These are phyloP conservation scores for Stevia rebaudiana DNA, from an alignment of 140 eudicot genomes.

Conservation along the genomic window DNA sequence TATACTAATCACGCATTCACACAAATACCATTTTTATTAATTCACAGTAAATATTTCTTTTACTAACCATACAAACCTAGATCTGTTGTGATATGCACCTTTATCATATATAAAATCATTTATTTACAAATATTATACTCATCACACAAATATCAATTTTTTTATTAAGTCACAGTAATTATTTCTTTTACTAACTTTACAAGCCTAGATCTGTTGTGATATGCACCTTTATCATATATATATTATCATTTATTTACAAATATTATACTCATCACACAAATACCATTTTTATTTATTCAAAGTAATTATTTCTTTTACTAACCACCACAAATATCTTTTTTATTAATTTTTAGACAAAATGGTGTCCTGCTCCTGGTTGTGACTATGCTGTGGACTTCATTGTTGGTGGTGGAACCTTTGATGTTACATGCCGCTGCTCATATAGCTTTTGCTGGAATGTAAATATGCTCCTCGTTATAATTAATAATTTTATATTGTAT, in stretches of 20 bases:
- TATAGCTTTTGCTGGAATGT: constrained; percentile 73
- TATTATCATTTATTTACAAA: neutral
- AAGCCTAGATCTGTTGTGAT: neutral
- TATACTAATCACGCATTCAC: too few relatives aligned
- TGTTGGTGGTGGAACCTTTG: constrained; percentile 90
- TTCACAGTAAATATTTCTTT: too few relatives aligned
- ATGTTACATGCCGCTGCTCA: constrained; percentile 77
- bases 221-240: constrained; percentile 1
- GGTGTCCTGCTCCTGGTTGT: constrained; percentile 99
- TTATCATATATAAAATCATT: constrained; percentile 9
- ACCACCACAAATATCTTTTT: neutral
- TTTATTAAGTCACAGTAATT: too few relatives aligned
- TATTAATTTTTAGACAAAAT: constrained; percentile 57
- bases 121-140: too few relatives aligned
- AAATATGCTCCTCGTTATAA: neutral
- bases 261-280: neutral
- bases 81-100: neutral
- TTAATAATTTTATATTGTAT: too few relatives aligned
- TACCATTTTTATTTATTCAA: neutral
- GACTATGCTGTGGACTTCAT: constrained; percentile 89
- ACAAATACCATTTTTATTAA: too few relatives aligned
- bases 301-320: neutral
- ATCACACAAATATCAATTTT: too few relatives aligned
- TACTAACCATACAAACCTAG: too few relatives aligned
- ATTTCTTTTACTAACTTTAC: too few relatives aligned